Percentiles rank a stretch among this genome's conserved stretches.
Evolutionary conservation across 108 stramenopile genomes (phyloP).

Genomic region (Pseudonitzschia multiseries): DNA sequence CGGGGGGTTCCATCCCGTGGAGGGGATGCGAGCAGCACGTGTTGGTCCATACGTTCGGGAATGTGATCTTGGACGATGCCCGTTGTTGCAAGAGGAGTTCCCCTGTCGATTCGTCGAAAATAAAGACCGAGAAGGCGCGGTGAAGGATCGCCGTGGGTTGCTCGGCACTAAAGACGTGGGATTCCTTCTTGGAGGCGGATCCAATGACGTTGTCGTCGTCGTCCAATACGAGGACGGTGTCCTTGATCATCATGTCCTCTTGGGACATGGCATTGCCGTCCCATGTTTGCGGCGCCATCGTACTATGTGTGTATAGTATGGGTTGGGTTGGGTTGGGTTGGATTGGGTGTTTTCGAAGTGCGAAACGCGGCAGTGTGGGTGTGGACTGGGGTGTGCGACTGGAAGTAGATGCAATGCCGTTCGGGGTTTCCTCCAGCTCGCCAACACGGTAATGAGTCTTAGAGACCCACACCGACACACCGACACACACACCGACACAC

Average conservation of each 20-base stretch:
- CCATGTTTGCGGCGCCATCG: conserved; percentile 44
- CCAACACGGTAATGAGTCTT: too few relatives aligned
- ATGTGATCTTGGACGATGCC: conserved; percentile 94
- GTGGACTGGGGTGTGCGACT: too few relatives aligned
- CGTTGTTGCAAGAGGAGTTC: conserved; percentile 94
- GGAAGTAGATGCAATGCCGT: too few relatives aligned
- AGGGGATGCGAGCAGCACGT: conserved; percentile 99
- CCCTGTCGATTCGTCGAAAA: conserved; percentile 88
- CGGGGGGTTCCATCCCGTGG: conserved; percentile 80
- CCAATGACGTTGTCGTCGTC: conserved; percentile 78
- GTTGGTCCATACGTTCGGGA: conserved; percentile 99
- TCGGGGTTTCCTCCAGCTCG: too few relatives aligned
- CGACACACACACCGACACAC: too few relatives aligned
- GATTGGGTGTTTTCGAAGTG: too few relatives aligned
- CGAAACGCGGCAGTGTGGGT: too few relatives aligned
- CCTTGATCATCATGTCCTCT: conserved; percentile 78
- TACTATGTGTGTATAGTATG: too few relatives aligned
- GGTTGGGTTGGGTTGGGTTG: too few relatives aligned
- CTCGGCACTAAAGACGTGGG: conserved; percentile 65
- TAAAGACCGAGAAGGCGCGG: conserved; percentile 97
- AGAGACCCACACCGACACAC: too few relatives aligned
- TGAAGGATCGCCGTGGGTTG: conserved; percentile 87
- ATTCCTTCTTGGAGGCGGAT: conserved; percentile 62
- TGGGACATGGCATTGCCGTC: conserved; percentile 73
- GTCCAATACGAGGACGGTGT: conserved; percentile 85